Percentiles rank a stretch among this genome's conserved stretches.
These are phyloP conservation scores for Ophiostoma quercus DNA, from an alignment of 2,329 filamentous ascomycete species.

Conservation along the genomic window DNA sequence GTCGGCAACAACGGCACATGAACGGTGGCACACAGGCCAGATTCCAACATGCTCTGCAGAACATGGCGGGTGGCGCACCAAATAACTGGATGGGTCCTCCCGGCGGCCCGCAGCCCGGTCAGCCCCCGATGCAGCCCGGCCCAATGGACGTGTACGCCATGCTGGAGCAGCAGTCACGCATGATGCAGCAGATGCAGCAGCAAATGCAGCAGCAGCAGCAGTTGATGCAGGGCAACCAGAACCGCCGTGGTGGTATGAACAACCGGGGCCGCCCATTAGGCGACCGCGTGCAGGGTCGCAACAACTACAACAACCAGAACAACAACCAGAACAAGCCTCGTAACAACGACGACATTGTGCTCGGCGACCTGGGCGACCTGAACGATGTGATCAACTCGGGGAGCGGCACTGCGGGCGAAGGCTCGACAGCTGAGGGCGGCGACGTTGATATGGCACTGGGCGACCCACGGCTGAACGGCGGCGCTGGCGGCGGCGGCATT, in stretches of 20 bases:
- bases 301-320: constrained; percentile 44
- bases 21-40: constrained; percentile 47
- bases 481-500: constrained; percentile 42
- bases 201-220: constrained; percentile 52
- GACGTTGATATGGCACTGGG: constrained; percentile 59
- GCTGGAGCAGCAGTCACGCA: constrained; percentile 79
- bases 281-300: constrained; percentile 61
- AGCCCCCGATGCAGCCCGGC: constrained; percentile 34
- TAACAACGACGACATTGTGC: constrained; percentile 43
- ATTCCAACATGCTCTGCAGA: constrained; percentile 48
- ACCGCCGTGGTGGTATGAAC: constrained; percentile 38
- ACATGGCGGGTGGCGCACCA: constrained; percentile 36
- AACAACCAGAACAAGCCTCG: constrained; percentile 46
- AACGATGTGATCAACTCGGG: constrained; percentile 14
- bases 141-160: constrained; percentile 63
- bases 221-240: constrained; percentile 48
- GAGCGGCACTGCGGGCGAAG: constrained; percentile 34
- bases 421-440: constrained; percentile 37
- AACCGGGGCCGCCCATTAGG: constrained; percentile 47
- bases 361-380: constrained; percentile 34
- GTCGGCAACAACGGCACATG: constrained; percentile 37
- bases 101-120: constrained; percentile 39
- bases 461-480: constrained; percentile 56
- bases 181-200: constrained; percentile 72
- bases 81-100: constrained; percentile 35